These are phyloP conservation scores for Suillus bovinus DNA, from an alignment of 768 basidiomycete species.

Conservation along the genomic window DNA sequence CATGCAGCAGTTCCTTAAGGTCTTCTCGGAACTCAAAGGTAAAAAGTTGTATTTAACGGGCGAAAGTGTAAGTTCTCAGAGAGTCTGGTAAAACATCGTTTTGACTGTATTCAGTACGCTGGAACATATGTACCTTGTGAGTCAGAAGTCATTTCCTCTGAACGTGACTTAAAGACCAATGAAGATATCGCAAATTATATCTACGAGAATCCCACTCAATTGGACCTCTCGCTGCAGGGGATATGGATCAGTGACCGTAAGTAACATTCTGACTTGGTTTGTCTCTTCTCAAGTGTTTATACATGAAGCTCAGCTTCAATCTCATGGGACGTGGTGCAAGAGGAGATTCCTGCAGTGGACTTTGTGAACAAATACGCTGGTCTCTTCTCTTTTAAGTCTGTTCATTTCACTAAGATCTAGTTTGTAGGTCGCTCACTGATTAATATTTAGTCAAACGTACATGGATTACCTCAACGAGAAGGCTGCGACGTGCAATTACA, in stretches of 20 bases:
- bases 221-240: slow-evolving; percentile 64
- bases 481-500: slow-evolving; percentile 58
- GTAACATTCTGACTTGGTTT: slow-evolving; percentile 21
- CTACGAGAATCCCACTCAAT: slow-evolving; percentile 50
- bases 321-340: slow-evolving; percentile 63
- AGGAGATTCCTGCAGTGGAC: slow-evolving; percentile 68
- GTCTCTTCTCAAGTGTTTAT: background rate
- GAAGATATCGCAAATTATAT: slow-evolving; percentile 77
- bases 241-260: slow-evolving; percentile 74
- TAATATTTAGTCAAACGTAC: slow-evolving; percentile 53
- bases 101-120: slow-evolving; percentile 53
- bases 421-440: background rate
- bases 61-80: slow-evolving; percentile 61
- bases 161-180: background rate
- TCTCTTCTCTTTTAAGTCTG: slow-evolving; percentile 74
- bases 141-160: slow-evolving; percentile 19
- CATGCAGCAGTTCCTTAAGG: slow-evolving; percentile 71
- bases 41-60: slow-evolving; percentile 72
- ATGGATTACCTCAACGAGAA: slow-evolving; percentile 55
- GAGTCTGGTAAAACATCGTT: background rate
- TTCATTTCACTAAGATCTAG: background rate
- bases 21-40: slow-evolving; percentile 73
- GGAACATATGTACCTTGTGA: slow-evolving; percentile 66
- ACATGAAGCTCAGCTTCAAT: slow-evolving; percentile 43
- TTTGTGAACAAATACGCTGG: slow-evolving; percentile 73